These are phyloP conservation scores for Larix kaempferi DNA, from an alignment of 75 land plant genomes.

Conservation along the genomic window DNA sequence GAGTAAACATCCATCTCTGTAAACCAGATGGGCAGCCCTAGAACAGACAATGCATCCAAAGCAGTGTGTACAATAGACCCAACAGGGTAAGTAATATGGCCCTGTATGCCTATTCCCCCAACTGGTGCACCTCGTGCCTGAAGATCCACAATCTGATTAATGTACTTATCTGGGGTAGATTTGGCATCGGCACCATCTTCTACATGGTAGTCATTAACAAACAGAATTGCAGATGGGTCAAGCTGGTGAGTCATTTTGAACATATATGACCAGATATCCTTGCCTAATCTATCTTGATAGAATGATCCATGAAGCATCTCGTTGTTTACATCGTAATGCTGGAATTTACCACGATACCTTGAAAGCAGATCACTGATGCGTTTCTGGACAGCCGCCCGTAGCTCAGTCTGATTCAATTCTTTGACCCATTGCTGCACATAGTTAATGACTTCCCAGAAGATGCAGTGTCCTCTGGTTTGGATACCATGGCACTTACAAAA, in stretches of 20 bases:
- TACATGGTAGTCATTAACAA: conserved; percentile 94
- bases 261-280: conserved; percentile 73
- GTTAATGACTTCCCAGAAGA: conserved; percentile 84
- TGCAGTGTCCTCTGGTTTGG: conserved; percentile 83
- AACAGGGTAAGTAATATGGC: conserved; percentile 72
- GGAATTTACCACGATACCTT: conserved; percentile 89
- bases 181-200: conserved; percentile 79
- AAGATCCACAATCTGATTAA: conserved; percentile 65
- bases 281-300: conserved; percentile 65
- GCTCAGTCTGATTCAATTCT: conserved; percentile 40
- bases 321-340: conserved; percentile 95
- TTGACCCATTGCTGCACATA: conserved; percentile 75
- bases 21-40: conserved; percentile 90
- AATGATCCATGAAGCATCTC: conserved; percentile 98
- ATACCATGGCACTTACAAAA: conserved; percentile 60
- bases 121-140: conserved; percentile 85
- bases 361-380: conserved; percentile 61
- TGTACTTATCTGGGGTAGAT: conserved; percentile 82
- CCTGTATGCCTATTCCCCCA: conserved; percentile 91
- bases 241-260: conserved; percentile 71
- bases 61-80: conserved; percentile 71
- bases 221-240: conserved; percentile 74
- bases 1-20: conserved; percentile 93
- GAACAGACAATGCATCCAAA: conserved; percentile 58
- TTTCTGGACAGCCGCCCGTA: conserved; percentile 67